These are phyloP conservation scores for Millerozyma miso DNA, from an alignment of 805 yeast species.

Conservation along the genomic window DNA sequence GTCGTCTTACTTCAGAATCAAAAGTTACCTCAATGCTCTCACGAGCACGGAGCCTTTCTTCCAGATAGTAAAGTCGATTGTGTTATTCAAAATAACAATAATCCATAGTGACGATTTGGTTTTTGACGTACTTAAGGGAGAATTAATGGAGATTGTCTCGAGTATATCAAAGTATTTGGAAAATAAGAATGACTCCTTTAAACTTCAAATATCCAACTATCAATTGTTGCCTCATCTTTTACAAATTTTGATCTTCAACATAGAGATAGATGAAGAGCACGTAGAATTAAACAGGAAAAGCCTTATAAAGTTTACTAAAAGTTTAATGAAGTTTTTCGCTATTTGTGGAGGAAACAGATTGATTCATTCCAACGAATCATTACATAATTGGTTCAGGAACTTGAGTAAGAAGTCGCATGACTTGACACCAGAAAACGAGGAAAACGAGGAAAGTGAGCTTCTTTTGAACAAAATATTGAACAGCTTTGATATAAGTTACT, in stretches of 20 bases:
- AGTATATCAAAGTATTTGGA: constrained; percentile 10
- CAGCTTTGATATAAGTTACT: background rate
- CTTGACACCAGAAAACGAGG: background rate
- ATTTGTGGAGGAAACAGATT: constrained; percentile 21
- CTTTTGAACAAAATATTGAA: background rate
- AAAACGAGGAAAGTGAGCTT: background rate
- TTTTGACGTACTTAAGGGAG: constrained; percentile 11
- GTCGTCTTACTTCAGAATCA: background rate
- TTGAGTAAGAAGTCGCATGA: constrained; percentile 6
- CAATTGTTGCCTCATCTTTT: constrained; percentile 29
- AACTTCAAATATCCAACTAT: constrained; percentile 25
- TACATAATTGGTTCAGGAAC: constrained; percentile 23
- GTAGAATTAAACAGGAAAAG: constrained; percentile 9
- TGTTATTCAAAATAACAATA: constrained; percentile 20
- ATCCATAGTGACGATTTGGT: constrained; percentile 16
- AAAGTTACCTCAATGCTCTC: background rate
- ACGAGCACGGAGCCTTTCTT: constrained; percentile 6
- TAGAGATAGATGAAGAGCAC: constrained; percentile 16
- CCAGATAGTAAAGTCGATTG: constrained; percentile 7
- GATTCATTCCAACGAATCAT: constrained; percentile 17
- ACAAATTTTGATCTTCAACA: constrained; percentile 24
- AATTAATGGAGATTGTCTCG: constrained; percentile 14
- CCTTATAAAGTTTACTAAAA: constrained; percentile 15
- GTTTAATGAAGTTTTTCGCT: constrained; percentile 21
- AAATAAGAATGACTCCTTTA: constrained; percentile 8